Evolutionary conservation across 2,329 filamentous ascomycete genomes (phyloP), one percentile per base, ranked within the genome.

Genomic region (Zymoseptoria crescenta): DNA sequence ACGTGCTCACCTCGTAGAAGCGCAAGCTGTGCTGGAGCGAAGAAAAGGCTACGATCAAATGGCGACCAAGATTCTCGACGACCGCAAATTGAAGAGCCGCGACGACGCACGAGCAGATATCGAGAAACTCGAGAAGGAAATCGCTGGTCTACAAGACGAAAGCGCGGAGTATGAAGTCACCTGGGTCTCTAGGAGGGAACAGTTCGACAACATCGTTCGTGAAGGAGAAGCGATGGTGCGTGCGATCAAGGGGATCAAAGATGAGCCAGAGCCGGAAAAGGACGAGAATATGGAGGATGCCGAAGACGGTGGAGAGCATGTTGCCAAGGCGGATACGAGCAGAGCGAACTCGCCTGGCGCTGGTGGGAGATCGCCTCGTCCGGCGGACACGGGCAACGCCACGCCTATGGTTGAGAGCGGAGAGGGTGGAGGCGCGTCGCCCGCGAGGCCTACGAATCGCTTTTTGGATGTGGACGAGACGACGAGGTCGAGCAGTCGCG

Each of bases 201-300:
- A 96, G 74, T 96, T 96, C 74, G 89, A 87, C 59, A 83, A 85
- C 58, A 92, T 97, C 68, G 89, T 96, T 71, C 89, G 92, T 60
- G 93, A 96, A 77, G 91, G 91, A n/a, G 88, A 89, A 83, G 81
- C 89, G 64, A 81, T 97, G 73, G 80, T 92, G 59, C 82, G 89
- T 54, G 81, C 95, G 72, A 96, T 97, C 69, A 86, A 91, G 61
- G 92, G 96, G 69, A 93, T 96, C 79, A 96, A 96, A 76, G 92
- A 96, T 73, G 91, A 96, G 75, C 89, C 94, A 0, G 91, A 96
- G 75, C 81, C 90, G 49, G 83, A 91, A 57, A 91, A 95, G 73
- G 91, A 90, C 29, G 91, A 91, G 84, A 83, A 84, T 58, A 85
- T 85, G 64, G 83, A 79, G 16, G 86, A 81, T 62, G 80, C 76